phyloP scores from a whole-genome alignment of 495 filamentous ascomycete species.

The Aspergillus ostianus region DNA sequence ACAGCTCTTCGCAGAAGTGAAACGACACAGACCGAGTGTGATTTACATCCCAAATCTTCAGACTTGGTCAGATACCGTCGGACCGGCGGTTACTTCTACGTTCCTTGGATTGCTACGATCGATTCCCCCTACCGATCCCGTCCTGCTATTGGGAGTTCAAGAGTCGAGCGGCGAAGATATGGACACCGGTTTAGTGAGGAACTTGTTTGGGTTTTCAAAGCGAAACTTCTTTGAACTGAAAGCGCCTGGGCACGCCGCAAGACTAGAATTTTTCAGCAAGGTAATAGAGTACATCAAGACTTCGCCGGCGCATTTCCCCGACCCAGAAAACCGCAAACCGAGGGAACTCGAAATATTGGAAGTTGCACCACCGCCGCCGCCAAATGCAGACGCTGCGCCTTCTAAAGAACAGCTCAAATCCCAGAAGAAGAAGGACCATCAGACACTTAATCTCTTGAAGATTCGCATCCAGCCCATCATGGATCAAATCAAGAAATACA shows the following conservation, averaged over 20 bases:
- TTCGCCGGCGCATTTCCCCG: slow-evolving; percentile 79
- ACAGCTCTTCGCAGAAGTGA: slow-evolving; percentile 85
- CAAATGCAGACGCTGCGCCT: slow-evolving; percentile 48
- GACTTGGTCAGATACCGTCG: slow-evolving; percentile 74
- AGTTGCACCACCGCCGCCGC: slow-evolving; percentile 69
- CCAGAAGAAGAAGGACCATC: slow-evolving; percentile 76
- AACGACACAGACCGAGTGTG: slow-evolving; percentile 90
- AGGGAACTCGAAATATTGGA: slow-evolving; percentile 73
- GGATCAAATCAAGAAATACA: slow-evolving; percentile 89
- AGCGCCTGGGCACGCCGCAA: slow-evolving; percentile 62
- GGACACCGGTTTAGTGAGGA: slow-evolving; percentile 60
- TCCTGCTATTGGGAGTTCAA: slow-evolving; percentile 79
- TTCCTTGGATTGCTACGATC: slow-evolving; percentile 76
- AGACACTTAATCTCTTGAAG: slow-evolving; percentile 80
- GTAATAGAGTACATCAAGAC: slow-evolving; percentile 73
- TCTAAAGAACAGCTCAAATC: slow-evolving; percentile 77
- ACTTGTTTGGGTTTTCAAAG: slow-evolving; percentile 82
- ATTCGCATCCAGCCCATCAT: slow-evolving; percentile 86
- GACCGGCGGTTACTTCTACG: slow-evolving; percentile 65
- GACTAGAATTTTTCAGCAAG: slow-evolving; percentile 72
- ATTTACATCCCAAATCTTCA: slow-evolving; percentile 92
- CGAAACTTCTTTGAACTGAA: slow-evolving; percentile 68
- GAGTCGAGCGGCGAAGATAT: slow-evolving; percentile 60
- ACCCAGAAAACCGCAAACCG: slow-evolving; percentile 80
- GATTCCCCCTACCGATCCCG: slow-evolving; percentile 80